A percentile compares a stretch with the other conserved stretches of the same genome.
These are phyloP conservation scores for Emmonsiellopsis sp. DNA, from an alignment of 2,329 filamentous ascomycete species.

Conservation along the genomic window DNA sequence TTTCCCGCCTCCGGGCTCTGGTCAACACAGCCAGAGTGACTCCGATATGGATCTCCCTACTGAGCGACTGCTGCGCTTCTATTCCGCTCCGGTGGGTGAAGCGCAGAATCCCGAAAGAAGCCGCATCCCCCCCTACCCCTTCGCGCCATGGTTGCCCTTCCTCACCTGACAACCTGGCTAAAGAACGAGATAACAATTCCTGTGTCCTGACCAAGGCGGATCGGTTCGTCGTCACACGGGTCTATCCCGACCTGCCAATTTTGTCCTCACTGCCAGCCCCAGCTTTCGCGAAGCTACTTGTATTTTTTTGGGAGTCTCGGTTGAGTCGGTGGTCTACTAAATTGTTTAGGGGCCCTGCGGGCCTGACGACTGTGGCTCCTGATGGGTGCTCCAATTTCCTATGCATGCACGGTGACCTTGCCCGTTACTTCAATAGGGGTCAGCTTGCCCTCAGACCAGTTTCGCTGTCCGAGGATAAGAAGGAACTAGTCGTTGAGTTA, in stretches of 20 bases:
- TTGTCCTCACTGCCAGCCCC: background rate
- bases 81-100: background rate
- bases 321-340: background rate
- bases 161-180: background rate
- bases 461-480: background rate
- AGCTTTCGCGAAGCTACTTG: background rate
- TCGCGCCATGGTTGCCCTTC: background rate
- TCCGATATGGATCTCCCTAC: background rate
- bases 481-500: background rate
- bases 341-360: background rate
- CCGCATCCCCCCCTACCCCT: background rate
- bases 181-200: background rate
- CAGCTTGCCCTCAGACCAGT: background rate
- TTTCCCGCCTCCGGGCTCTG: background rate
- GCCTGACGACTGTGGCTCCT: background rate
- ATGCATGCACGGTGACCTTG: background rate
- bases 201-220: background rate
- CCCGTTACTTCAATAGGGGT: background rate
- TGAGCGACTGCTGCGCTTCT: background rate
- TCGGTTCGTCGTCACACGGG: background rate
- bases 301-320: background rate
- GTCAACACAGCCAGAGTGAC: background rate
- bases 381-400: background rate
- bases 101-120: background rate
- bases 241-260: background rate